These are phyloP conservation scores for Striga asiatica DNA, from an alignment of 257 asterid genomes.

Conservation along the genomic window DNA sequence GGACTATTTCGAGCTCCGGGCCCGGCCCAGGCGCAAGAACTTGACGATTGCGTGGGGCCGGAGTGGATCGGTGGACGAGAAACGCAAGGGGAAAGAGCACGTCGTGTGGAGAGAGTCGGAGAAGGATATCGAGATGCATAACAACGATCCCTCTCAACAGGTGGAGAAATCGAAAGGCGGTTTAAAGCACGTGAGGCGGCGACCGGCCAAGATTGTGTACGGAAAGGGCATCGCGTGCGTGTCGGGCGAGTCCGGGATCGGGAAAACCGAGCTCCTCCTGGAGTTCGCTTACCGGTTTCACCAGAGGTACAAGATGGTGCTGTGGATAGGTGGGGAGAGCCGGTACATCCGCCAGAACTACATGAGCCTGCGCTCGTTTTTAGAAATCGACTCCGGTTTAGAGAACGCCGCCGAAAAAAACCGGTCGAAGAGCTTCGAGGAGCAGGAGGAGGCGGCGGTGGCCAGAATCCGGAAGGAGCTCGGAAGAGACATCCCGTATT, in stretches of 20 bases:
- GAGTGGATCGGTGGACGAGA: slow-evolving; percentile 21
- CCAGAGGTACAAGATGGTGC: slow-evolving; percentile 73
- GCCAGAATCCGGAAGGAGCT: slow-evolving; percentile 76
- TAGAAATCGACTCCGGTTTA: slow-evolving; percentile 75
- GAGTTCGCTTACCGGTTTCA: slow-evolving; percentile 68
- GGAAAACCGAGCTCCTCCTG: slow-evolving; percentile 74
- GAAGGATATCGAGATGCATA: slow-evolving; percentile 76
- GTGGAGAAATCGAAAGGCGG: slow-evolving; percentile 17
- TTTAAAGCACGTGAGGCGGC: slow-evolving; percentile 34
- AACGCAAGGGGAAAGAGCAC: slow-evolving; percentile 63
- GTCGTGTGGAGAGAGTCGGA: slow-evolving; percentile 75
- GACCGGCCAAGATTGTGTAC: slow-evolving; percentile 45
- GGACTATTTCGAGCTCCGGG: slow-evolving; percentile 23
- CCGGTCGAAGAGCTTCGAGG: slow-evolving; percentile 63
- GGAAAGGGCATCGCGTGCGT: slow-evolving; percentile 84
- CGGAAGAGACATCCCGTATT: slow-evolving; percentile 66
- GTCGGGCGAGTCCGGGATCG: slow-evolving; percentile 76
- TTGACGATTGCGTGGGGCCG: not conserved
- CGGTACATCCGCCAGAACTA: slow-evolving; percentile 64
- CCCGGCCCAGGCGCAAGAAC: not conserved
- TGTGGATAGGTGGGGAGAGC: slow-evolving; percentile 84
- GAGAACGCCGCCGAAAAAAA: slow-evolving; percentile 43
- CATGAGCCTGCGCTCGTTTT: slow-evolving; percentile 59
- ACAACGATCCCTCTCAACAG: slow-evolving; percentile 21
- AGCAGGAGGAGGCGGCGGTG: slow-evolving; percentile 71